These are phyloP conservation scores for Selaginella tamariscina DNA, from an alignment of 75 land plant species.

Conservation along the genomic window DNA sequence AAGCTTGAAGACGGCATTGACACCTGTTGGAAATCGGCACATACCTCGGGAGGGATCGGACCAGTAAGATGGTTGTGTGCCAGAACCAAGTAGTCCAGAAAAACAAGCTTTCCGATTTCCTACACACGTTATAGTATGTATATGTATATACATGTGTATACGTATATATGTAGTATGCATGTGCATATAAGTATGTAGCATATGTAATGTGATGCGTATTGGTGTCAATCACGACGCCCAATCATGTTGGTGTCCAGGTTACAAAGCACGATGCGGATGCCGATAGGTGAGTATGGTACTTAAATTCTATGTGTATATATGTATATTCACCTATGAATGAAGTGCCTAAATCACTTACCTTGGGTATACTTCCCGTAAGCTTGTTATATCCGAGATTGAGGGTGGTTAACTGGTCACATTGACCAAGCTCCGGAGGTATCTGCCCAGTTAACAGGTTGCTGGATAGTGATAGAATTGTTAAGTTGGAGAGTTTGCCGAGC, in stretches of 20 bases:
- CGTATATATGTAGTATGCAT: no score
- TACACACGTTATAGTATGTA: no score
- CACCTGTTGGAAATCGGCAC: neutral
- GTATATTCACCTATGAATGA: no score
- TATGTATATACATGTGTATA: no score
- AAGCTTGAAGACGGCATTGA: slow-evolving; percentile 5
- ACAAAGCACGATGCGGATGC: no score
- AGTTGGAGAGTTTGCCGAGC: slow-evolving; percentile 23
- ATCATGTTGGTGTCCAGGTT: no score
- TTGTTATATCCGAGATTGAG: slow-evolving; percentile 4
- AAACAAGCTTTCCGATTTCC: slow-evolving; percentile 7
- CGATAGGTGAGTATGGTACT: no score
- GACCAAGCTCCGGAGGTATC: slow-evolving; percentile 39
- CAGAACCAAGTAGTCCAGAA: slow-evolving; percentile 5
- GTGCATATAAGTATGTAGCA: no score
- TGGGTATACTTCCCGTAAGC: neutral
- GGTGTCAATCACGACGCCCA: no score
- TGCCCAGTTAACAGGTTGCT: slow-evolving; percentile 33
- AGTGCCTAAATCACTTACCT: no score
- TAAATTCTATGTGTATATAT: no score
- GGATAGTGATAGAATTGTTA: slow-evolving; percentile 14
- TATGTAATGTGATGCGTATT: no score
- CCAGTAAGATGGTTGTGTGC: neutral
- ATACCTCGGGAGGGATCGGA: slow-evolving; percentile 1
- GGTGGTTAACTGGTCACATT: neutral